phyloP scores from a whole-genome alignment of 139 green algal genomes.

The Chlamydomonas incerta region DNA sequence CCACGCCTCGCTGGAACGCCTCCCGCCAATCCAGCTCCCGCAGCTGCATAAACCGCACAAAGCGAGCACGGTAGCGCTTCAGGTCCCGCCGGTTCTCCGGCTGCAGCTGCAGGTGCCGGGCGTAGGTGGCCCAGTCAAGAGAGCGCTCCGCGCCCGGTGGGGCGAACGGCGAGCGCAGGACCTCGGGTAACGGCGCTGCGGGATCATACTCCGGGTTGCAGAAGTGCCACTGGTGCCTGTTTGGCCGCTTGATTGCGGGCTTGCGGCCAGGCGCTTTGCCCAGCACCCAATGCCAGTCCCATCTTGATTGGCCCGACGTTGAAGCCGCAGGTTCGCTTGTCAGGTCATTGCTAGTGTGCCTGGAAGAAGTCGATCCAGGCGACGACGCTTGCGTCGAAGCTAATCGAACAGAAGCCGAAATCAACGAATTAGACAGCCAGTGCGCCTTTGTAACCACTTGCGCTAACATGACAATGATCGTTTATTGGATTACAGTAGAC shows the following conservation, averaged over 20 bases:
- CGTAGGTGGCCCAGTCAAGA: constrained; percentile 36
- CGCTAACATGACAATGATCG: too few species aligned
- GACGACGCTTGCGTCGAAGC: too few species aligned
- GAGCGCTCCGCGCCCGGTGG: constrained; percentile 6
- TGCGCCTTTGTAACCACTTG: too few species aligned
- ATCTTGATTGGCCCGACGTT: neutral
- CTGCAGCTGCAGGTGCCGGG: constrained; percentile 24
- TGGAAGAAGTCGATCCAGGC: too few species aligned
- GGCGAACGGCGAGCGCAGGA: constrained; percentile 51
- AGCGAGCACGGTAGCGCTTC: constrained; percentile 19
- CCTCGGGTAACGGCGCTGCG: constrained; percentile 24
- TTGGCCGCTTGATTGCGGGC: constrained; percentile 59
- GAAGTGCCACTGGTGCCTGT: constrained; percentile 66
- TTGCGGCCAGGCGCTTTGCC: constrained; percentile 50
- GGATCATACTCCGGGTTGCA: constrained; percentile 64
- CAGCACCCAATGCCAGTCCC: constrained; percentile 58
- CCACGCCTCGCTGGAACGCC: constrained; percentile 53
- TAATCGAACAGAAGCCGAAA: too few species aligned
- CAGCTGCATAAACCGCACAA: constrained; percentile 39
- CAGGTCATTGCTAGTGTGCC: too few species aligned
- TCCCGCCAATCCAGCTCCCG: constrained; percentile 59
- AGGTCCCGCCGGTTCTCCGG: constrained; percentile 9
- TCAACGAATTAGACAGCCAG: too few species aligned
- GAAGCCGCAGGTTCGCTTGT: too few species aligned
- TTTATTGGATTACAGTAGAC: too few species aligned